Base-by-base conservation (phyloP, 2,329 filamentous ascomycete species). In the Colletotrichum endophyticum region DNA sequence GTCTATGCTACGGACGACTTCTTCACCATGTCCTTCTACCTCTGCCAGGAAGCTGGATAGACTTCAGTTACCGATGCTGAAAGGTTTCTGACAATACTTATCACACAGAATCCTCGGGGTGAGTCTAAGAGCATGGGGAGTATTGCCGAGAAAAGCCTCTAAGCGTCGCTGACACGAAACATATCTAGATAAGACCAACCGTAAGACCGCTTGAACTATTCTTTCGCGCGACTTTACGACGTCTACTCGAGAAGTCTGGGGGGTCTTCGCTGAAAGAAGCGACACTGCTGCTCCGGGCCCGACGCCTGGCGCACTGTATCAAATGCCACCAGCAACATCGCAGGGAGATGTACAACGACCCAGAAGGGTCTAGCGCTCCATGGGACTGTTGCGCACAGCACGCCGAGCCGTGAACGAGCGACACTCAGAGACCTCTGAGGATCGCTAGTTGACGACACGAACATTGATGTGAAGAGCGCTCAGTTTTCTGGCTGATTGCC, bases 261-360 rank as follows among this genome's bases (percentile, higher is more conserved):
- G 15, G 7, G 0, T 44, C 39, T 44, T n/a, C 19, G 39, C 0
- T 19, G 8, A 11, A 44, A n/a, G 0, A 0, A n/a, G 5, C 19
- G 1, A n/a, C 11, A n/a, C 0, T 53, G 44, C n/a, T 8, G 44
- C 3, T 6, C 44, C 44, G 44, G n/a, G 44, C 44, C 44, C 12
- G 4, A 22, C 11, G n/a, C 11, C n/a, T 8, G 19, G 6, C 3
- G 3, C 3, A 22, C n/a, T 22, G 3, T 22, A 5, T 22, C 0
- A 0, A n/a, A 13, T 44, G 44, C n/a, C n/a, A 0, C n/a, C 44
- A 22, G 3, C 44, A 22, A 22, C 11, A 53, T 53, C 44, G 9
- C n/a, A 22, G 11, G n/a, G n/a, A 22, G n/a, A 1, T n/a, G n/a
- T 1, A 13, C 0, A 0, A 49, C 44, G 11, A 22, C n/a, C 9